These are phyloP conservation scores for Nigrospora osmanthi DNA, from an alignment of 2,329 filamentous ascomycete species.

Conservation along the genomic window DNA sequence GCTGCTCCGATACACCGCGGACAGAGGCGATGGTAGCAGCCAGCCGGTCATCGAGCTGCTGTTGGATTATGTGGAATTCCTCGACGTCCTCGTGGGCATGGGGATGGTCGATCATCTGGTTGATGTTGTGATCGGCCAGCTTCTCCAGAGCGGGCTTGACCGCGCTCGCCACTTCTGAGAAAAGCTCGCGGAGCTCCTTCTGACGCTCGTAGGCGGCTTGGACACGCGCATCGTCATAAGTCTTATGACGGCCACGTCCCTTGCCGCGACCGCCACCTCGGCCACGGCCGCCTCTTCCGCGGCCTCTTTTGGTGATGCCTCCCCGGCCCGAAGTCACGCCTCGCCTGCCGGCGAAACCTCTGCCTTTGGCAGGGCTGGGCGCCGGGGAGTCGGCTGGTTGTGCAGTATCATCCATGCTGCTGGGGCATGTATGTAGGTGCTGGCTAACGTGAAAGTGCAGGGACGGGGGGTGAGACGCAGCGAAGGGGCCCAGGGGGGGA, in stretches of 20 bases:
- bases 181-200: constrained; percentile 58
- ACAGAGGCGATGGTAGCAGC: background rate
- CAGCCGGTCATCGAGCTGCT: constrained; percentile 40
- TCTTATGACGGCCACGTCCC: constrained; percentile 42
- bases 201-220: constrained; percentile 56
- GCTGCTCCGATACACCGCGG: background rate
- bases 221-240: constrained; percentile 43
- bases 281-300: constrained; percentile 12
- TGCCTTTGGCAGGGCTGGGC: constrained; percentile 20
- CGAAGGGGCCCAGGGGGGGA: too few relatives aligned
- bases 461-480: background rate
- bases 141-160: constrained; percentile 60
- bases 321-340: constrained; percentile 2
- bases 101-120: constrained; percentile 46
- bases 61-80: constrained; percentile 43
- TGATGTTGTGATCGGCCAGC: constrained; percentile 52
- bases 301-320: constrained; percentile 15
- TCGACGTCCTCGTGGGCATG: constrained; percentile 42
- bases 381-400: constrained; percentile 18
- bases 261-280: constrained; percentile 22
- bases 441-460: constrained; percentile 5
- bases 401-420: constrained; percentile 19
- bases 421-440: constrained; percentile 9
- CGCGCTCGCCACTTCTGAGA: constrained; percentile 52
- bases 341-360: constrained; percentile 19